These are phyloP conservation scores for Pontederia crassipes DNA, from an alignment of 176 grass and related monocot species.

Conservation along the genomic window DNA sequence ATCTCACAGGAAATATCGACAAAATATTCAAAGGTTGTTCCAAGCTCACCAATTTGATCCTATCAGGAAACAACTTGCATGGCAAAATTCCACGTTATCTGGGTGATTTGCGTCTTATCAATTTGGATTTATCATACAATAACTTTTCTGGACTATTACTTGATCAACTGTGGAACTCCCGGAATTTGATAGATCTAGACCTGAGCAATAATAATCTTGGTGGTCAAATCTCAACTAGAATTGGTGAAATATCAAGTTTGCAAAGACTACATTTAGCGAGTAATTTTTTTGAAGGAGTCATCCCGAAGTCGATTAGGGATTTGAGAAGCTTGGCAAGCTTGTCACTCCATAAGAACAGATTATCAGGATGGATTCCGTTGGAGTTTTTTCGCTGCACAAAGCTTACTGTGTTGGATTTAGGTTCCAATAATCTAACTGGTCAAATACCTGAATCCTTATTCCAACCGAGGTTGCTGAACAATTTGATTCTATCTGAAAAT, in stretches of 20 bases:
- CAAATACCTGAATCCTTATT: conserved; percentile 58
- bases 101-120: conserved; percentile 61
- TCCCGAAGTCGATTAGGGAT: conserved; percentile 55
- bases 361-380: conserved; percentile 68
- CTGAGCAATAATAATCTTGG: conserved; percentile 66
- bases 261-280: conserved; percentile 64
- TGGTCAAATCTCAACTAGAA: conserved; percentile 47
- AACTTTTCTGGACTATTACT: conserved; percentile 61
- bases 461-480: conserved; percentile 58
- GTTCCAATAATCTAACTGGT: conserved; percentile 63
- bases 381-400: conserved; percentile 76
- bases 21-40: conserved; percentile 54
- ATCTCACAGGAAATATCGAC: conserved; percentile 54
- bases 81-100: conserved; percentile 74
- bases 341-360: too few species aligned
- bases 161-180: conserved; percentile 54
- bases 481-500: conserved; percentile 77
- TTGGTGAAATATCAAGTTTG: conserved; percentile 46
- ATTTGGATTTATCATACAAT: conserved; percentile 61
- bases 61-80: conserved; percentile 67
- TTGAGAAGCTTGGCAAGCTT: conserved; percentile 72
- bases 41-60: conserved; percentile 65
- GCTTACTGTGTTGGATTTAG: conserved; percentile 65
- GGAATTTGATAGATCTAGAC: conserved; percentile 57
- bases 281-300: conserved; percentile 63